Evolutionary conservation across 106 monocot genomes (phyloP), one percentile per base, ranked within the genome.

Genomic region (Narthecium ossifragum): DNA sequence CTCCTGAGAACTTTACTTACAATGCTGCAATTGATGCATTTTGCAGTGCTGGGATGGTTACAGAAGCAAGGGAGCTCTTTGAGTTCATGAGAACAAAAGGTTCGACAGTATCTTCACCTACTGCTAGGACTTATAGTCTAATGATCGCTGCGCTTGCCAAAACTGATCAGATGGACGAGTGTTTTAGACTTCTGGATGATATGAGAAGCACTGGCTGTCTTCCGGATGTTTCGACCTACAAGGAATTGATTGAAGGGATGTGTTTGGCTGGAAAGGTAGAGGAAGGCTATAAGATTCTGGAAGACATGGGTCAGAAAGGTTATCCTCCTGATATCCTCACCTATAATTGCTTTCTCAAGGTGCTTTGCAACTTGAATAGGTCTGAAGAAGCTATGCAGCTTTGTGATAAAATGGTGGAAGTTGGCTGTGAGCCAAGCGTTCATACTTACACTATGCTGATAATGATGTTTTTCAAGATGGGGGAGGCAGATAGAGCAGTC

Each of bases 391-490:
- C 98, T 13, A 11, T 91, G 20, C 41, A 18, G 45, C 77, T 88
- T 10, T 98, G 90, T 64, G 72, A 91, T 31, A 81, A 61, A 31
- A 98, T 98, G 78, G 72, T 98, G 26, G 81, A 74, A 8, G 60
- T 52, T 27, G 79, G 79, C 13, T 98, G 91, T 48, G 91, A 98
- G 57, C 91, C 87, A 17, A 98, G 98, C 53, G 87, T 88, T 60
- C 98, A 98, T 67, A 87, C 91, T 8, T 98, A 98, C 41, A 84
- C 84, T 34, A 87, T 91, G 84, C 31, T 98, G 61, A 90, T 98
- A 10, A 28, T 52, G 2, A 87, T 98, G 98, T 98, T 91, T 43
- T 88, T 78, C 46, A 73, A 76, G 50, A 84, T 91, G 65, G 53
- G 33, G 31, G 76, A 88, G 31, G 68, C 84, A 6, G 73, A 91